Conservation (phyloP, 129 eudicot genomes). For the Glebionis coronaria region DNA sequence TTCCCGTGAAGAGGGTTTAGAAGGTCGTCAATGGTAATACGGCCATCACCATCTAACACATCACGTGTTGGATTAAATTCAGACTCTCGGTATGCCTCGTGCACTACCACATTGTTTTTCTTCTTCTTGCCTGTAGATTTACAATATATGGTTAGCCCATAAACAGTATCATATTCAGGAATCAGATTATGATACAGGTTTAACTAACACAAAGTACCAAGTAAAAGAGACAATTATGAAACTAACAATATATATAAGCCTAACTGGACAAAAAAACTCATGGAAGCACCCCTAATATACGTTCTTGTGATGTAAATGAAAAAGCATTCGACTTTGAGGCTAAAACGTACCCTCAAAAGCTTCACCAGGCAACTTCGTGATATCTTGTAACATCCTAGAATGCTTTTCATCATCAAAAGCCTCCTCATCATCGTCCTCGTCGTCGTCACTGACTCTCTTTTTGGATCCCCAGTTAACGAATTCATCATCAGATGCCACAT, state of each 20-base stretch:
- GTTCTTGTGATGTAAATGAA: not conserved
- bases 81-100: constrained; percentile 81
- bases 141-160: constrained; percentile 5
- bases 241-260: not conserved
- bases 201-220: too few relatives aligned
- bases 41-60: constrained; percentile 67
- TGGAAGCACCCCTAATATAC: too few relatives aligned
- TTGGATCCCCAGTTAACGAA: constrained; percentile 22
- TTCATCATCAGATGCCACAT: constrained; percentile 58
- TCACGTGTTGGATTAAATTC: constrained; percentile 91
- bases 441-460: constrained; percentile 33
- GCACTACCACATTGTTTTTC: constrained; percentile 45
- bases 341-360: constrained; percentile 73
- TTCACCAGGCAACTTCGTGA: constrained; percentile 77
- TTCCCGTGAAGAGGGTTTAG: constrained; percentile 73
- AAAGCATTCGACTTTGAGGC: not conserved
- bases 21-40: constrained; percentile 74
- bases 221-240: too few relatives aligned
- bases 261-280: too few relatives aligned
- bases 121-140: constrained; percentile 55
- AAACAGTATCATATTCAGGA: too few relatives aligned
- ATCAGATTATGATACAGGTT: too few relatives aligned
- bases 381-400: constrained; percentile 71
- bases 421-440: constrained; percentile 33
- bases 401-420: constrained; percentile 53